Evolutionary conservation across 352 stramenopile species (phyloP).

Genomic region (Phytophthora ramorum): DNA sequence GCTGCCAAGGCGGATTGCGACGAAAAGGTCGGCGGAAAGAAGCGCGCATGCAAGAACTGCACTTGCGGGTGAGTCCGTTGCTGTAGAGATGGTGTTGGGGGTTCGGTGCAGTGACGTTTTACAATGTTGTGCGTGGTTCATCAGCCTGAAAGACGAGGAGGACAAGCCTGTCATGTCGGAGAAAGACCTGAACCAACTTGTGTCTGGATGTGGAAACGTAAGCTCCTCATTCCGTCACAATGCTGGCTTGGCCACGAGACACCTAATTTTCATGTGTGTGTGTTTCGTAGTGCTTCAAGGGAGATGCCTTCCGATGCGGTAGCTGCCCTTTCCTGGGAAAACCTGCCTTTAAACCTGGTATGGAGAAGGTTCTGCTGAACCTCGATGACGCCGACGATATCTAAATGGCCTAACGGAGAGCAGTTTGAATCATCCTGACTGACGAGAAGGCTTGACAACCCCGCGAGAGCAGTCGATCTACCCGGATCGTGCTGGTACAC

Average conservation of each 20-base stretch:
- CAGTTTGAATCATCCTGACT: constrained; percentile 10
- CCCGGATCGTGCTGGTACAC: constrained; percentile 25
- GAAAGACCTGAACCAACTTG: constrained; percentile 74
- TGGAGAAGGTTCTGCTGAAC: constrained; percentile 88
- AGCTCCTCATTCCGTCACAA: constrained; percentile 3
- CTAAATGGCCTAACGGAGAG: constrained; percentile 37
- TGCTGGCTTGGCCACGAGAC: background rate
- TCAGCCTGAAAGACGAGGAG: constrained; percentile 74
- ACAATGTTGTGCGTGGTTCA: constrained; percentile 4
- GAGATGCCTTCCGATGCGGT: constrained; percentile 97
- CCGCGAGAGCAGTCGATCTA: constrained; percentile 17
- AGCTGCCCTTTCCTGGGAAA: constrained; percentile 96
- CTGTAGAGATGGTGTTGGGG: background rate
- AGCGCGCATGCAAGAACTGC: constrained; percentile 96
- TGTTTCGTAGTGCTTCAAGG: constrained; percentile 93
- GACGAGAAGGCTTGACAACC: constrained; percentile 4
- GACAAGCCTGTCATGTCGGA: constrained; percentile 79
- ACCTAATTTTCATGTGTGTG: constrained; percentile 11
- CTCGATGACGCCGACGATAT: constrained; percentile 83
- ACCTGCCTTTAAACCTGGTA: constrained; percentile 95
- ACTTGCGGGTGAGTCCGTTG: constrained; percentile 88
- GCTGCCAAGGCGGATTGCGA: constrained; percentile 73
- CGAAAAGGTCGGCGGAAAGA: constrained; percentile 89
- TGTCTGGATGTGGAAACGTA: constrained; percentile 89
- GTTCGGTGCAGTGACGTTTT: background rate